Percentiles rank a stretch among this genome's conserved stretches.
Evolutionary conservation across 495 filamentous ascomycete species (phyloP).

Genomic region (Immersiella caudata): DNA sequence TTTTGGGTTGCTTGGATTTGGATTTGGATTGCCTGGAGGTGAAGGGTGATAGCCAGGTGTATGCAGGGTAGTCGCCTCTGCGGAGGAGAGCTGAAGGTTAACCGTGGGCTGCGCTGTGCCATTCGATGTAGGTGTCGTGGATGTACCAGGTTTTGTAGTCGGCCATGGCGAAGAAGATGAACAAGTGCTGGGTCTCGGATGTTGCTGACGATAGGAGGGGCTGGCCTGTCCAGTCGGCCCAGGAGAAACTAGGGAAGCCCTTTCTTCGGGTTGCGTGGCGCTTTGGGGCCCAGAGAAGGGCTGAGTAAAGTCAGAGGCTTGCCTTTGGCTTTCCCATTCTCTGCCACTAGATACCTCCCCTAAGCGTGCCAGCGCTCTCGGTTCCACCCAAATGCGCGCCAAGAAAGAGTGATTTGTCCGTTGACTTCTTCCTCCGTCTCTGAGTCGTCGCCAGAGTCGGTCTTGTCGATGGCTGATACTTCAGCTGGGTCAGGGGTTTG

Average conservation of each 20-base stretch:
- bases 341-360: too few species aligned
- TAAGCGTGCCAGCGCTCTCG: too few species aligned
- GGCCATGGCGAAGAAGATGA: not conserved
- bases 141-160: not conserved
- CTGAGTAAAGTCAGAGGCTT: too few species aligned
- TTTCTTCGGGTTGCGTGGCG: not conserved
- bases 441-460: too few species aligned
- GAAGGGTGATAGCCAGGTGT: not conserved
- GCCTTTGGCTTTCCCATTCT: too few species aligned
- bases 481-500: too few species aligned
- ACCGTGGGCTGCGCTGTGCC: not conserved
- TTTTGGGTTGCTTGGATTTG: not conserved
- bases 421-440: too few species aligned
- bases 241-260: not conserved
- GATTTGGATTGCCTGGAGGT: not conserved
- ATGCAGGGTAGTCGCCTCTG: not conserved
- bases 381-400: too few species aligned
- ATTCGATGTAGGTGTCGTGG: not conserved
- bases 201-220: not conserved
- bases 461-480: too few species aligned
- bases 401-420: too few species aligned
- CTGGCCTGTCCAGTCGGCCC: not conserved
- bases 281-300: too few species aligned
- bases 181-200: not conserved
- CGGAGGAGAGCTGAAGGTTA: not conserved